Percentiles rank a stretch among this genome's conserved stretches.
Conservation (phyloP, 148 eudicot genomes). For the Fagopyrum esculentum region DNA sequence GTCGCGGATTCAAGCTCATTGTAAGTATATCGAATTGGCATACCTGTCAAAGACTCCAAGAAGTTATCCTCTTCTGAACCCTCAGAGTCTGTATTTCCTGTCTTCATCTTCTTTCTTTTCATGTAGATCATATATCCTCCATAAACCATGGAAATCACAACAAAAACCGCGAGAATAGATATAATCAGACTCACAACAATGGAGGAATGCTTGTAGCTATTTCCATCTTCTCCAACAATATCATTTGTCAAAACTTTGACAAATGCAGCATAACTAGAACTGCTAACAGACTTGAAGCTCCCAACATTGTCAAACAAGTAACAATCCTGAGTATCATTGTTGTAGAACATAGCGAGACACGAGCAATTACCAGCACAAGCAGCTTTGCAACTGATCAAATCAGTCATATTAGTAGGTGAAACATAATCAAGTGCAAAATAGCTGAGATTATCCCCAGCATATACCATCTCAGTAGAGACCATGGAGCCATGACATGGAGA, state of each 20-base stretch:
- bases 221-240: constrained; percentile 22
- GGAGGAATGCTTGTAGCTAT: constrained; percentile 21
- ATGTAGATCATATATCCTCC: constrained; percentile 30
- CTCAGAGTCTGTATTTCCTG: constrained; percentile 25
- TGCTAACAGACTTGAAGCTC: constrained; percentile 41
- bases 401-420: constrained; percentile 46
- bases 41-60: constrained; percentile 62
- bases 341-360: constrained; percentile 69
- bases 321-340: constrained; percentile 53
- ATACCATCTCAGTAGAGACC: constrained; percentile 31
- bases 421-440: constrained; percentile 60
- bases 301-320: constrained; percentile 63
- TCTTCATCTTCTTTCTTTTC: constrained; percentile 25
- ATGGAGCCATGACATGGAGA: constrained; percentile 29
- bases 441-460: constrained; percentile 51
- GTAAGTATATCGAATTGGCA: constrained; percentile 79
- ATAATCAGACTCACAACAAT: constrained; percentile 27
- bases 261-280: constrained; percentile 32
- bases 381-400: constrained; percentile 49
- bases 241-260: constrained; percentile 38
- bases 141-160: constrained; percentile 36
- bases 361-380: constrained; percentile 64
- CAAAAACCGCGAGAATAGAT: constrained; percentile 36
- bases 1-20: constrained; percentile 68
- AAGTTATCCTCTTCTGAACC: constrained; percentile 80